phyloP scores from a whole-genome alignment of 2,329 filamentous ascomycete genomes.

The Beauveria sp. region DNA sequence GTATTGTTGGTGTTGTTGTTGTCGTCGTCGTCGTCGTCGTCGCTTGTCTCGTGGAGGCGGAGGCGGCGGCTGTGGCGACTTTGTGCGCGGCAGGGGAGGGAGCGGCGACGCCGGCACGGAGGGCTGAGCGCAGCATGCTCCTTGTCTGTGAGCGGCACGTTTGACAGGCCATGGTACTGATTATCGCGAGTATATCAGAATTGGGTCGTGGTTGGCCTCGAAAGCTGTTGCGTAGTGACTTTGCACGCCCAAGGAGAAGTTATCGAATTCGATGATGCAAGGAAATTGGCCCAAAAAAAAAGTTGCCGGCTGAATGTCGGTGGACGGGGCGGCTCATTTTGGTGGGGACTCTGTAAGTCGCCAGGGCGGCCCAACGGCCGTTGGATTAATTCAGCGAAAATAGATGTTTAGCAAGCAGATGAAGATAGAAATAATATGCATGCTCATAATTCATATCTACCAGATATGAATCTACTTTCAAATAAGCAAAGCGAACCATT shows the following conservation, averaged over 20 bases:
- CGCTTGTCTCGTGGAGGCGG: conserved; percentile 1
- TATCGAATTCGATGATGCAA: neutral
- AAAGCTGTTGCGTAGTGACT: neutral
- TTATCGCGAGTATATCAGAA: neutral
- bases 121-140: conserved; percentile 28
- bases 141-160: conserved; percentile 39
- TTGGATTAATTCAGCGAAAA: too few relatives aligned
- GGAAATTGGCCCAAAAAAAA: conserved; percentile 8
- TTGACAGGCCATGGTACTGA: conserved; percentile 38
- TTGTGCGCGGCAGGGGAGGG: conserved; percentile 18
- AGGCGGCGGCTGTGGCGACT: neutral
- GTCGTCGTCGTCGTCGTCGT: neutral
- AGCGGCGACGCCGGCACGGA: conserved; percentile 21
- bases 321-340: neutral
- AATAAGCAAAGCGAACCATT: too few relatives aligned
- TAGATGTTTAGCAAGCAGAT: too few relatives aligned
- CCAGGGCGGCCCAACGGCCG: too few relatives aligned
- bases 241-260: neutral
- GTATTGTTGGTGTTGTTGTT: conserved; percentile 10
- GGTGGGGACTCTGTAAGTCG: neutral
- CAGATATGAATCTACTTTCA: too few relatives aligned
- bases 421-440: too few relatives aligned
- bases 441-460: too few relatives aligned
- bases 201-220: neutral
- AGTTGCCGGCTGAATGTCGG: conserved; percentile 21